Base-by-base conservation (phyloP, 495 filamentous ascomycete species). In the Talaromyces wortmannii region DNA sequence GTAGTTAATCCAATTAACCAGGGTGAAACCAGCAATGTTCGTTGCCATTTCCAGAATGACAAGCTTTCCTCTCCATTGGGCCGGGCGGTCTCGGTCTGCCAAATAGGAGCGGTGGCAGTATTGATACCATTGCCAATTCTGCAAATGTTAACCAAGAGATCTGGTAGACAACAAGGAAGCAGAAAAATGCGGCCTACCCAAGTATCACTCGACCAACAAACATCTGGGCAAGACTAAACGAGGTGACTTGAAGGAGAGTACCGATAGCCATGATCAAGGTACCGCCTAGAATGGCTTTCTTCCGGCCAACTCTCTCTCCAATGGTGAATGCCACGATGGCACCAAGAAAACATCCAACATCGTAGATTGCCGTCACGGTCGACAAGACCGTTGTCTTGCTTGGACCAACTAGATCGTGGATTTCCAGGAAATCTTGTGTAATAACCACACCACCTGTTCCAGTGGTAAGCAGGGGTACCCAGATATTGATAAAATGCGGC, bases 41-140 rank as follows among this genome's bases (percentile, higher is more conserved):
- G 83, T 65, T 18, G 79, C 77, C 69, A 84, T 73, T 54, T 85
- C 82, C 11, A 86, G 68, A 45, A 84, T 74, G 16, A 85, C 78
- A 17, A 86, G 64, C 53, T 80, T 78, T 44, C 85, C 84, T 56
- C 83, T 71, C 77, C 78, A 81, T 50, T 73, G 71, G 0, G 75
- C 72, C 55, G 82, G 0, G 81, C 78, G 0, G 81, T 84, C 60
- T 88, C 83, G 2, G 77, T 78, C 59, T 87, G 82, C 83, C 81
- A 88, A 6, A 85, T 75, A 10, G 85, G 83, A 2, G 80, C 83
- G 10, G 81, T 83, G 2, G 83, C 74, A 0, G 81, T 84, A 53
- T 87, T 86, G 55, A 86, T 75, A 12, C 84, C 85, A 56, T 87
- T 88, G 6, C 84, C 85, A 30, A 85, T 68, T 15, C 80, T 64